Conservation (phyloP, 495 filamentous ascomycete genomes). For the Neurospora tetraspora region DNA sequence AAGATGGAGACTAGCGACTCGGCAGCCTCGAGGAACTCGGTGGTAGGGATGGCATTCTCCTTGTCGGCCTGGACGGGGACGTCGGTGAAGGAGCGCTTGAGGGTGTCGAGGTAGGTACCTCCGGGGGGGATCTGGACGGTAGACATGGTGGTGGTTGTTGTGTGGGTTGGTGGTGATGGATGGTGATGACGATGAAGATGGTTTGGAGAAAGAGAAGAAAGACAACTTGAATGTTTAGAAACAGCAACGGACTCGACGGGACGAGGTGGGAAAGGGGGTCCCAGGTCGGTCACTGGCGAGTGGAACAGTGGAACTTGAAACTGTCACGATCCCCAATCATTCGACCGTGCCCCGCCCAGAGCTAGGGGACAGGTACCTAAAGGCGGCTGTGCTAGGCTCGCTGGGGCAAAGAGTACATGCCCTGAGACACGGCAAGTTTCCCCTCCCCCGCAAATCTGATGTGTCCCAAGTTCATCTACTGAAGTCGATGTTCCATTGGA, state of each 20-base stretch:
- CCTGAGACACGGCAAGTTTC: neutral
- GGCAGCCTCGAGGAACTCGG: slow-evolving; percentile 84
- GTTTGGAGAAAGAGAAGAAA: neutral
- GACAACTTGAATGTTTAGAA: slow-evolving; percentile 4
- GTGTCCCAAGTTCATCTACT: neutral
- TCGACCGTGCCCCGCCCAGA: neutral
- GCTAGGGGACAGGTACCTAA: neutral
- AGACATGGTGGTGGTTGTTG: slow-evolving; percentile 24
- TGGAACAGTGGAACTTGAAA: neutral
- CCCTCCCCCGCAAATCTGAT: neutral
- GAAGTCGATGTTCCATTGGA: neutral
- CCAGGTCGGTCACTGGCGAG: neutral
- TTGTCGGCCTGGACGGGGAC: slow-evolving; percentile 65
- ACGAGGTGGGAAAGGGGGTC: neutral
- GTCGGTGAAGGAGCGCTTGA: slow-evolving; percentile 71
- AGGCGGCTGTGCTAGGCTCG: neutral
- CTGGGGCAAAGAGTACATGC: neutral
- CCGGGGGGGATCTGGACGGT: slow-evolving; percentile 43
- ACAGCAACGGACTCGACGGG: neutral
- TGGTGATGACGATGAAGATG: neutral
- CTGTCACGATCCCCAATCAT: slow-evolving; percentile 1
- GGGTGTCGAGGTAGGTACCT: slow-evolving; percentile 72
- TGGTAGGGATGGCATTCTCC: slow-evolving; percentile 68
- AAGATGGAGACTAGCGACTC: slow-evolving; percentile 80
- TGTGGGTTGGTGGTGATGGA: neutral